Conservation (phyloP, 2,329 filamentous ascomycete species). For the Epicoccum sorghinum region DNA sequence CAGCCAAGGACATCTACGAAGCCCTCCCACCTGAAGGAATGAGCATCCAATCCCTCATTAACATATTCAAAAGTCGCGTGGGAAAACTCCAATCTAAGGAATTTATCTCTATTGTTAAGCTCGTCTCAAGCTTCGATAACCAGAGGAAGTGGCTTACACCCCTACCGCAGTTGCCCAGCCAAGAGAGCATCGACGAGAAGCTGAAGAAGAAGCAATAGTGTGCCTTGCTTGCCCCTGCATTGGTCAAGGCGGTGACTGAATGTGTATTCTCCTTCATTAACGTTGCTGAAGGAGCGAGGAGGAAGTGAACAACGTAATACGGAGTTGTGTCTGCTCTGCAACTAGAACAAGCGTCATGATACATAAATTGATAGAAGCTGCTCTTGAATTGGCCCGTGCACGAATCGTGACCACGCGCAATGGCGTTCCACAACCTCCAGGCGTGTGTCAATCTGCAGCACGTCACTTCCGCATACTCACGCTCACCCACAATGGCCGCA, state of each 20-base stretch:
- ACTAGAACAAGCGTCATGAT: too few species aligned
- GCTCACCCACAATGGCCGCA: conserved; percentile 26
- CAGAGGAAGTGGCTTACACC: conserved; percentile 38
- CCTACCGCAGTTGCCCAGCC: conserved; percentile 37
- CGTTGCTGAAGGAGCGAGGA: too few species aligned
- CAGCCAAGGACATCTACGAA: conserved; percentile 53
- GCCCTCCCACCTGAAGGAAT: conserved; percentile 54
- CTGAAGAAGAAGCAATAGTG: conserved; percentile 11
- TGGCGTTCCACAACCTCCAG: conserved; percentile 4
- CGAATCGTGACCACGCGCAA: conserved; percentile 14
- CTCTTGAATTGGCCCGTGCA: conserved; percentile 2
- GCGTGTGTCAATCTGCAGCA: not conserved
- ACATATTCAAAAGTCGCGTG: conserved; percentile 50
- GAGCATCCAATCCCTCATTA: conserved; percentile 49
- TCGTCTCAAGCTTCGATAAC: conserved; percentile 42
- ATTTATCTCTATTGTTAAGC: conserved; percentile 55
- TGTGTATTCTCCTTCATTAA: too few species aligned
- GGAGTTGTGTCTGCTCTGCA: too few species aligned
- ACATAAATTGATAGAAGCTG: too few species aligned
- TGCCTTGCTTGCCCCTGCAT: too few species aligned
- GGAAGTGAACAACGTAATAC: too few species aligned
- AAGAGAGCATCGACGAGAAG: conserved; percentile 34
- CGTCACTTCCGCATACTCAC: not conserved
- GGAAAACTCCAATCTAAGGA: conserved; percentile 42
- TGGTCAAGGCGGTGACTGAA: too few species aligned